Conservation (phyloP, 2,329 filamentous ascomycete species). For the Colletotrichum plurivorum region DNA sequence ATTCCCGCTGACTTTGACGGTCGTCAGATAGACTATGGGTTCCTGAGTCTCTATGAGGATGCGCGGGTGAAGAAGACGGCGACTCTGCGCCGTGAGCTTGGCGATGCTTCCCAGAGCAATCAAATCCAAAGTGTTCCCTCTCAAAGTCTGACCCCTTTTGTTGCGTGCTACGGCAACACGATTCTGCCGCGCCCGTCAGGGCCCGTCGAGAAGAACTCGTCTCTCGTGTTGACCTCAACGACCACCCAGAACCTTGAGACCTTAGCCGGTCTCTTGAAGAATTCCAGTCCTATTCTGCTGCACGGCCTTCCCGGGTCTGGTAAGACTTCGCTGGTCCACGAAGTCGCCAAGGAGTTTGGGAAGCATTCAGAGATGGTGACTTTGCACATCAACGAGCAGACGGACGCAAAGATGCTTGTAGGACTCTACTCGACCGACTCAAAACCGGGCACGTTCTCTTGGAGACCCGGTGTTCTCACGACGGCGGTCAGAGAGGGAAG, state of each 20-base stretch:
- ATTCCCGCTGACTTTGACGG: conserved; percentile 84
- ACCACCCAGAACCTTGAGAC: conserved; percentile 79
- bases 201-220: conserved; percentile 54
- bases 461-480: conserved; percentile 93
- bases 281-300: conserved; percentile 80
- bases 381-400: conserved; percentile 97
- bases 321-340: conserved; percentile 89
- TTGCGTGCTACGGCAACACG: conserved; percentile 75
- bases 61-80: conserved; percentile 63
- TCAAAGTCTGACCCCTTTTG: conserved; percentile 70
- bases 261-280: conserved; percentile 78
- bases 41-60: conserved; percentile 74
- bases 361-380: conserved; percentile 90
- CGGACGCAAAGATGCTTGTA: conserved; percentile 95
- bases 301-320: conserved; percentile 88
- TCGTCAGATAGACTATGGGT: conserved; percentile 81
- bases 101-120: conserved; percentile 43
- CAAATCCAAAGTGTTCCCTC: conserved; percentile 44
- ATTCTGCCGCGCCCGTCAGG: conserved; percentile 76
- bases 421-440: conserved; percentile 93
- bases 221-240: conserved; percentile 79
- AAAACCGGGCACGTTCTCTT: conserved; percentile 89
- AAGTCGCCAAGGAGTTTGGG: conserved; percentile 84
- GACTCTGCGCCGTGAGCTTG: conserved; percentile 56
- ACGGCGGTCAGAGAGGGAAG: conserved; percentile 94